Base-by-base conservation (phyloP, 192 early-diverging fungal genomes). In the Coemansia aciculifera region DNA sequence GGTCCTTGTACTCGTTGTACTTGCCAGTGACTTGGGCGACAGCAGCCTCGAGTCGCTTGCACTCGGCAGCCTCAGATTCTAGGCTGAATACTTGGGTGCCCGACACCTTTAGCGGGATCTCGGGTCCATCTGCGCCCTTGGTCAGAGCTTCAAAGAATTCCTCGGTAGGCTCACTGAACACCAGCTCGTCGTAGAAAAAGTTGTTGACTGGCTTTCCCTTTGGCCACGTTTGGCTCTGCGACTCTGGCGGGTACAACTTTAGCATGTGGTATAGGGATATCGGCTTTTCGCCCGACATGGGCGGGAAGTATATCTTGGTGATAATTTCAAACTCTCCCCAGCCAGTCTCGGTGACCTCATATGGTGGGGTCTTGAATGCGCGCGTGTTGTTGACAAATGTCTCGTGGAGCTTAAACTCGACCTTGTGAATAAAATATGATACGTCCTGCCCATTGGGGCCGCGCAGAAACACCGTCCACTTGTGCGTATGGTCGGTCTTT, bases 251-350 rank as follows among this genome's bases (percentile, higher is more conserved):
- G 72, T 96, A 96, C 42, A 99, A 85, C 74, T 93, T 89, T 60
- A 99, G 85, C 77, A 92, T 91, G 76, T 98, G 96, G 73, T 90
- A 94, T 8, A 99, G 77, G 15, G 87, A 86, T 24, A 97, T 86
- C 19, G 89, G 85, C 74, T 91, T 90, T 60, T 95, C 93, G 61
- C 92, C 92, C 38, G 89, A 81, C 12, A 80, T 71, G 32, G 91
- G 88, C 17, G 88, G 85, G 71, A 98, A 94, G 66, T 90, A 89
- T 36, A 99, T 88, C 72, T 94, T 95, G 64, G 98, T 98, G 27
- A 89, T 84, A 59, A 99, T 94, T 62, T 98, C 95, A 79, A 99
- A 99, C 82, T 99, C 95, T 69, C 98, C 98, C 98, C 98, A 99
- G 36, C 98, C 98, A 13, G 98, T 95, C 75, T 99, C 98, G 32